These are phyloP conservation scores for Coemansia sp. DNA, from an alignment of 192 early-diverging fungal species.

Conservation along the genomic window DNA sequence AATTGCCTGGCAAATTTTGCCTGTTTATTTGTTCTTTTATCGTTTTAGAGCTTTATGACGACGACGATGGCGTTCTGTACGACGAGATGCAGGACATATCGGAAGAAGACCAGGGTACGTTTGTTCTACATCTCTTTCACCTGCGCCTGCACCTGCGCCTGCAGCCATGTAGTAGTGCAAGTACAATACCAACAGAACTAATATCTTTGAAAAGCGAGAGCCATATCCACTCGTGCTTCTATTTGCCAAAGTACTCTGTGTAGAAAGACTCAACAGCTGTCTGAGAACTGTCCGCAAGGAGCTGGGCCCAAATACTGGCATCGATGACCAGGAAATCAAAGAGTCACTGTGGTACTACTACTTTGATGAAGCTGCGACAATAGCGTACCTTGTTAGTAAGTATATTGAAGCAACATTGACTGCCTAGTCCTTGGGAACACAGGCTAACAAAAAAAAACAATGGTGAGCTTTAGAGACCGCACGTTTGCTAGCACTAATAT, in stretches of 20 bases:
- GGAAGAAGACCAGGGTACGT: conserved; percentile 39
- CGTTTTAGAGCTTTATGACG: conserved; percentile 49
- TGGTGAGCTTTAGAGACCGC: no score
- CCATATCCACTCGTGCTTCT: no score
- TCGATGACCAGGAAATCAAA: conserved; percentile 65
- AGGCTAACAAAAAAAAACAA: no score
- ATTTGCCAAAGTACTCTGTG: background rate
- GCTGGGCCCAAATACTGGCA: conserved; percentile 55
- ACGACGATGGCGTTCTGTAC: conserved; percentile 22
- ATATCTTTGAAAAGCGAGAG: no score
- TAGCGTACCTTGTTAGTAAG: conserved; percentile 70
- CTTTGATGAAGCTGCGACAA: conserved; percentile 64
- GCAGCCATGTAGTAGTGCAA: no score
- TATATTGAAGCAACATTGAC: background rate
- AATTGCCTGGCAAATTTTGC: background rate
- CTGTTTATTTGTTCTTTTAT: background rate
- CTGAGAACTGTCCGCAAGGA: conserved; percentile 58
- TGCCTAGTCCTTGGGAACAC: no score
- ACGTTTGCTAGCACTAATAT: no score
- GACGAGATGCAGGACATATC: conserved; percentile 49
- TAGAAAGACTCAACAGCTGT: conserved; percentile 56
- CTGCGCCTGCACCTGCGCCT: no score
- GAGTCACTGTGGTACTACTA: conserved; percentile 71
- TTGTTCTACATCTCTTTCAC: no score
- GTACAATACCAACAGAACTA: no score